Evolutionary conservation across 768 basidiomycete species (phyloP).

Genomic region (Amanita brunnescens): DNA sequence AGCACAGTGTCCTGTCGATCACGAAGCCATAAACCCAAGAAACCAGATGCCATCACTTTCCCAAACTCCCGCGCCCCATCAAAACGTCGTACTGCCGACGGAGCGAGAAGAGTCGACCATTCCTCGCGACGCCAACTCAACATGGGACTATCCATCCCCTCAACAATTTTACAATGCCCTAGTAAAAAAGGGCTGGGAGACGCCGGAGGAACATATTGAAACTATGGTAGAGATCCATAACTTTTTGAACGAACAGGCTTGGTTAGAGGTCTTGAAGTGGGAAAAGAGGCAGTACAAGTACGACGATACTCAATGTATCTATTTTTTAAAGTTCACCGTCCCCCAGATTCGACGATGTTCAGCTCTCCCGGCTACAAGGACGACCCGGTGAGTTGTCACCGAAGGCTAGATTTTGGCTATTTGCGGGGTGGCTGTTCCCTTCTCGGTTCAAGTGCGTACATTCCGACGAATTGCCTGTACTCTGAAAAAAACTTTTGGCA

Average conservation of each 20-base stretch:
- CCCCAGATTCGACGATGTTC: conserved; percentile 53
- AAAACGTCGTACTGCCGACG: conserved; percentile 56
- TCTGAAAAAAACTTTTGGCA: conserved; percentile 21
- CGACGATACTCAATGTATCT: conserved; percentile 18
- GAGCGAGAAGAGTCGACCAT: conserved; percentile 78
- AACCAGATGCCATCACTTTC: conserved; percentile 89
- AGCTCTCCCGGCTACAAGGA: conserved; percentile 81
- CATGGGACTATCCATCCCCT: conserved; percentile 95
- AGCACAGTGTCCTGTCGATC: conserved; percentile 58
- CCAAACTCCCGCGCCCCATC: conserved; percentile 53
- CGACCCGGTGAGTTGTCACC: conserved; percentile 90
- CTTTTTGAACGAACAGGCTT: conserved; percentile 94
- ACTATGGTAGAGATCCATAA: conserved; percentile 99
- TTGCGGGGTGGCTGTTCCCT: conserved; percentile 86
- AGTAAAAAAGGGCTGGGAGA: conserved; percentile 94
- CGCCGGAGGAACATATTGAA: conserved; percentile 91
- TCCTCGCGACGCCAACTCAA: conserved; percentile 49
- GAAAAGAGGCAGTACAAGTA: conserved; percentile 64
- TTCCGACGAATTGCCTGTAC: background rate
- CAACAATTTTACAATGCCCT: conserved; percentile 99
- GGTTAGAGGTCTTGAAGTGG: conserved; percentile 92
- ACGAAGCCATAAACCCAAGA: conserved; percentile 50
- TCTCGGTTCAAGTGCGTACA: conserved; percentile 78
- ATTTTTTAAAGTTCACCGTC: background rate
- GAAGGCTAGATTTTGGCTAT: conserved; percentile 81